Evolutionary conservation across 1,139 yeast genomes (phyloP), one percentile per base, ranked within the genome.

Genomic region (Candida buenavistaensis): DNA sequence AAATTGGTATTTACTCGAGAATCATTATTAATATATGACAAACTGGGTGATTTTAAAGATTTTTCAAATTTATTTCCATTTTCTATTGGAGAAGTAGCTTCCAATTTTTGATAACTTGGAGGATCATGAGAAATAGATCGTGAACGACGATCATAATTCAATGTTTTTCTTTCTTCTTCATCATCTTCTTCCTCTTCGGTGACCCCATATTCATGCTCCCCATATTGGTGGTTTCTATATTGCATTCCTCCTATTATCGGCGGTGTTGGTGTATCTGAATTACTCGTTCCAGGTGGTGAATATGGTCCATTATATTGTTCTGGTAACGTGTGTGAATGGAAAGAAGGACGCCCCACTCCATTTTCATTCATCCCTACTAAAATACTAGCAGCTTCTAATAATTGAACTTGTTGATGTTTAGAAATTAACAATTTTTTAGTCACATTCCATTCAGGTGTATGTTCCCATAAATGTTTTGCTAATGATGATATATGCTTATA

Each of bases 331-430:
- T 40, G 39, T 26, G 27, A 33, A 21, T 35, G 38, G 10, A 21
- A 19, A n/a, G 15, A 11, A 12, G 23, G 24, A 16, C 11, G 26
- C 10, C 21, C 30, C 15, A 11, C 12, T 11, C 14, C 31, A 14
- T 19, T 23, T 33, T 82, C 94, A 51, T 81, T 83, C 87, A 87
- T 82, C 6, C 88, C 82, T 23, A 88, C 90, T 39, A 87, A 66
- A 30, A 87, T 86, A 38, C 90, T 81, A 3, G 96, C 96, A 8
- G 95, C 96, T 55, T 87, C 95, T 31, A 87, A 68, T 25, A 87
- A 66, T 57, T 87, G 96, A 5, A 87, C 96, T 56, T 87, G 95
- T 57, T 87, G 96, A 57, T 87, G 96, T 57, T 87, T 87, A n/a
- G 90, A 81, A 30, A 87, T 85, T 28, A 83, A 64, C 33, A 87